Base-by-base conservation (phyloP, 176 grass and related monocot species). In the Calamus simplicifolius region DNA sequence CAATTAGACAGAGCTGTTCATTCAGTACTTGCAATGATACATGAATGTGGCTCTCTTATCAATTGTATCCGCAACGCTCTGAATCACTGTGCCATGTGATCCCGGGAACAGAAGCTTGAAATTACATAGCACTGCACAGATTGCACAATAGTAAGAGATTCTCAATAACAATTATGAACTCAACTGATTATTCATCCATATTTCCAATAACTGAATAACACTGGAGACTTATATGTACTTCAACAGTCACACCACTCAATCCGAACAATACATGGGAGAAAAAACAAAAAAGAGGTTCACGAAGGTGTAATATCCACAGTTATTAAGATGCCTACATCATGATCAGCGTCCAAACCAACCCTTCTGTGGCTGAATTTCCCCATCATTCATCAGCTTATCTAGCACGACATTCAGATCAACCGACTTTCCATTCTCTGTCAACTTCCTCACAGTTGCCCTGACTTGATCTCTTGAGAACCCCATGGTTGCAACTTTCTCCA, bases 401-500 rank as follows among this genome's bases (percentile, higher is more conserved):
- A 92, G 82, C 49, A 92, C 93, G 54, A 89, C 66, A 27, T 98
- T 98, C 63, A 98, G 81, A 61, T 98, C 93, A 1, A 98, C 93
- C 0, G 84, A 85, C 81, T 98, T 87, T 3, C 87, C 84, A 0
- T 88, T 89, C 80, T 98, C 93, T 0, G 87, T 92, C 75, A 98
- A 61, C 70, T 50, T 92, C 56, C 79, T 81, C 18, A 98, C 87
- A 0, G 87, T 73, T 25, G 73, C 84, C 76, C 93, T 92, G 13
- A 92, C 87, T 51, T 98, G 87, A 51, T 98, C 87, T 51, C 77
- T 83, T 2, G 93, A 98, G 75, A 98, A 98, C 8, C 93, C 93
- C 93, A 98, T 98, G 3, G 74, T 92, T 4, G 93, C 60, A 52
- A 98, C 93, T 66, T 92, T 92, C 52, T 98, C 93, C 1, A 98